Conservation (phyloP, 805 yeast species). For the Zygosaccharomyces rouxii region DNA sequence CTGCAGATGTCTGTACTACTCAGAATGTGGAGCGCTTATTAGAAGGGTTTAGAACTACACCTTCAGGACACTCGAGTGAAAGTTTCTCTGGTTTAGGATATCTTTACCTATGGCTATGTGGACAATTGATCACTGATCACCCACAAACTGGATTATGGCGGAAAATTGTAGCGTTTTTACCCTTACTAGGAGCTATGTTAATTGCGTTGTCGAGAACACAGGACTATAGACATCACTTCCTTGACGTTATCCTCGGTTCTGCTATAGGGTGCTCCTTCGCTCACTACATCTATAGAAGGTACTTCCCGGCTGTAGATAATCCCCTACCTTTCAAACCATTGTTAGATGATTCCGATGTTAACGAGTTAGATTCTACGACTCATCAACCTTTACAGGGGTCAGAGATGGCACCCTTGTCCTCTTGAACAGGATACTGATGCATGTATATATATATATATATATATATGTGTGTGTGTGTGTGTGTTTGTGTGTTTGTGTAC, state of each 20-base stretch:
- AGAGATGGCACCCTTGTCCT: conserved; percentile 20
- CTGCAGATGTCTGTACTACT: conserved; percentile 64
- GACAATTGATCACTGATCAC: conserved; percentile 53
- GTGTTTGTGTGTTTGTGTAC: too few species aligned
- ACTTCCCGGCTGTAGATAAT: conserved; percentile 38
- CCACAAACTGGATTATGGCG: conserved; percentile 61
- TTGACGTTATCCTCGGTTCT: conserved; percentile 76
- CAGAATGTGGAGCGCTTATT: conserved; percentile 39
- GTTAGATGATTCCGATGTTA: conserved; percentile 40
- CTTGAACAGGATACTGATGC: background rate
- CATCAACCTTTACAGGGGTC: conserved; percentile 18
- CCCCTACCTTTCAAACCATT: conserved; percentile 38
- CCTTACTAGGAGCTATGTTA: conserved; percentile 61
- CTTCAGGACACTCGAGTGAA: conserved; percentile 74
- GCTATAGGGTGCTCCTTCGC: conserved; percentile 61
- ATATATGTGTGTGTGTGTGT: too few species aligned
- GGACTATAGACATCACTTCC: conserved; percentile 90
- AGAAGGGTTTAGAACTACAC: conserved; percentile 80
- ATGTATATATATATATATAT: background rate
- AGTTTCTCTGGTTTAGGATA: conserved; percentile 67
- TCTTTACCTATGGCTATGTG: conserved; percentile 59
- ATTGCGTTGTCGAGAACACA: conserved; percentile 84
- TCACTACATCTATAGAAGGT: conserved; percentile 38
- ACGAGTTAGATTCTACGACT: conserved; percentile 10
- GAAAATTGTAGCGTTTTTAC: conserved; percentile 47